phyloP scores from a whole-genome alignment of 495 filamentous ascomycete genomes.

The Penicillium steckii region DNA sequence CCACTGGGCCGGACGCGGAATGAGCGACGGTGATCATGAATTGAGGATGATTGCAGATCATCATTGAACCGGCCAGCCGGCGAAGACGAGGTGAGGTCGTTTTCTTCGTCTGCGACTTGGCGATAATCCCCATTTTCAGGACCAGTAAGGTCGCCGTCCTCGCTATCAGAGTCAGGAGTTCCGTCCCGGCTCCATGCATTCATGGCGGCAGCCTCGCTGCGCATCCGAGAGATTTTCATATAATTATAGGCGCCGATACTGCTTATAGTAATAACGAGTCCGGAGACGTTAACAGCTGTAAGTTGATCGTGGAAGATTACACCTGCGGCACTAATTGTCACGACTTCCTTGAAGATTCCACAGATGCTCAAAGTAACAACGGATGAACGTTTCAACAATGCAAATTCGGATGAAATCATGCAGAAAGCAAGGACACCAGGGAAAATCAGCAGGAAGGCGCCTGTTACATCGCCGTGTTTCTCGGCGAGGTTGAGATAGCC shows the following conservation, averaged over 20 bases:
- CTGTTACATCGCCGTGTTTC: conserved; percentile 59
- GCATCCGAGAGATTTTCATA: conserved; percentile 90
- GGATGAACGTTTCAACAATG: conserved; percentile 87
- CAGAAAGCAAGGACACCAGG: conserved; percentile 90
- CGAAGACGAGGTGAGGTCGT: conserved; percentile 17
- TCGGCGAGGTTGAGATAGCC: conserved; percentile 62
- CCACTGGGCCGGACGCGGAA: conserved; percentile 40
- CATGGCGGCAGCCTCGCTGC: conserved; percentile 57
- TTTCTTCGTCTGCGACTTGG: conserved; percentile 26
- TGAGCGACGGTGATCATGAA: conserved; percentile 32
- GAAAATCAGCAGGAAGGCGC: conserved; percentile 72
- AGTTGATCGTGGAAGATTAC: conserved; percentile 87
- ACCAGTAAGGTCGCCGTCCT: conserved; percentile 25
- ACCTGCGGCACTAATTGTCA: conserved; percentile 89
- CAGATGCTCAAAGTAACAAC: conserved; percentile 96
- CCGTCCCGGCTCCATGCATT: conserved; percentile 30
- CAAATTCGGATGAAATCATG: conserved; percentile 97
- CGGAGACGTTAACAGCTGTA: conserved; percentile 84
- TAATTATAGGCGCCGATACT: conserved; percentile 92
- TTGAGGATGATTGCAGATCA: conserved; percentile 28
- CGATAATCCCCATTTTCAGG: conserved; percentile 29
- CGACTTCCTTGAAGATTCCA: conserved; percentile 98
- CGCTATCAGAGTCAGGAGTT: conserved; percentile 31
- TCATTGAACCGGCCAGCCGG: conserved; percentile 22
- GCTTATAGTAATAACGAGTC: conserved; percentile 80